These are phyloP conservation scores for Mycogone perniciosa DNA, from an alignment of 2,329 filamentous ascomycete species.

Conservation along the genomic window DNA sequence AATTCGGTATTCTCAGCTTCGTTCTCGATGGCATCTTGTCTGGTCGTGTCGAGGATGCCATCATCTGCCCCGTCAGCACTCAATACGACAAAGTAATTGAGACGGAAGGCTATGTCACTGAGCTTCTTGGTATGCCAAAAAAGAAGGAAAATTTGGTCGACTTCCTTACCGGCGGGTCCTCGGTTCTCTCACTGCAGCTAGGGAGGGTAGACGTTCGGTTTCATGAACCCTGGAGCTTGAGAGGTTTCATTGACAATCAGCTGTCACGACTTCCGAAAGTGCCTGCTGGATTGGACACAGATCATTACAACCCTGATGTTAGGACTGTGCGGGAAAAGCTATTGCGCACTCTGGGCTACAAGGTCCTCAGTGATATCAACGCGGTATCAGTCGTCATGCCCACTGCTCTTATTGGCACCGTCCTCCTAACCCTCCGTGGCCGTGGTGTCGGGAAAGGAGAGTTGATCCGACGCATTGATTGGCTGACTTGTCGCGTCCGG, in stretches of 20 bases:
- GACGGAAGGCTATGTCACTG: constrained; percentile 92
- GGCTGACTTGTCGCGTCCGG: constrained; percentile 75
- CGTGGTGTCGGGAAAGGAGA: constrained; percentile 86
- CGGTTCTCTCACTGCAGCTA: constrained; percentile 78
- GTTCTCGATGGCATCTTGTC: constrained; percentile 85
- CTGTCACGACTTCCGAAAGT: constrained; percentile 45
- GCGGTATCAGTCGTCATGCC: constrained; percentile 97
- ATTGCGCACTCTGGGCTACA: constrained; percentile 81
- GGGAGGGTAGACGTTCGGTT: constrained; percentile 93
- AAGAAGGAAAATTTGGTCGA: constrained; percentile 89
- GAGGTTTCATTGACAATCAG: constrained; percentile 74
- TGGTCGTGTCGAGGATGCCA: constrained; percentile 79
- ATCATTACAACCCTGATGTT: constrained; percentile 42
- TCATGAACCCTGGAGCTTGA: constrained; percentile 90
- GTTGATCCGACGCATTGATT: constrained; percentile 78
- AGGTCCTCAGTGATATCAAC: constrained; percentile 90
- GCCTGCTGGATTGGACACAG: constrained; percentile 37
- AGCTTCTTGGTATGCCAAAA: constrained; percentile 89
- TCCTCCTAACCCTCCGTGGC: constrained; percentile 83
- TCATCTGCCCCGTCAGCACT: constrained; percentile 92
- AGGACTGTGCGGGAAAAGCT: constrained; percentile 61
- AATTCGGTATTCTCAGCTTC: constrained; percentile 92
- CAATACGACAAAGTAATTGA: constrained; percentile 99
- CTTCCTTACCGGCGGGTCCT: constrained; percentile 79
- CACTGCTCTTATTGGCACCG: constrained; percentile 89